Evolutionary conservation across 768 basidiomycete species (phyloP), one percentile per base, ranked within the genome.

Genomic region (Trametes cingulata): DNA sequence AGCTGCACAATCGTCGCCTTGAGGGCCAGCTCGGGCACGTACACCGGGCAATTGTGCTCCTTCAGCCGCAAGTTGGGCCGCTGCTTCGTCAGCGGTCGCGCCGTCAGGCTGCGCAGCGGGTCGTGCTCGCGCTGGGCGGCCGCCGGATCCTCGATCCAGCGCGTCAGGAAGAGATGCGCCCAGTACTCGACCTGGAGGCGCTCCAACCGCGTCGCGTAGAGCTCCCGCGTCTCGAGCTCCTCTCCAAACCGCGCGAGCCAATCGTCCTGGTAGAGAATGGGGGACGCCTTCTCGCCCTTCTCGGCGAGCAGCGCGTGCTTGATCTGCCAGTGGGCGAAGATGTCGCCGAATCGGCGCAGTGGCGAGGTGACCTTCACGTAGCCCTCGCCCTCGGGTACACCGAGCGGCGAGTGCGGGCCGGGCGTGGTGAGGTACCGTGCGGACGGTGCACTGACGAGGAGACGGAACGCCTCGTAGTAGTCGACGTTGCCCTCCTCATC

Each of bases 311-410:
- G 73, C 6, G 82, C 83, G 50, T 86, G 77, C 69, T 97, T 95
- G 73, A 99, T 85, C 72, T 98, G 95, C 93, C 95, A 99, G 74
- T 98, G 97, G 10, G 77, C 75, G 13, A 95, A 71, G 56, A 97
- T 71, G 72, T 99, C 97, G 36, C 75, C 73, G 72, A 85, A 97
- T 43, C 97, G 85, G 41, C 97, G 83, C 43, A 99, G 75, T 0
- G 97, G 97, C 6, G 90, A 93, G 9, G 97, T 98, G 9, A 82
- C 85, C 20, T 91, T 84, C 17, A 81, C 74, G 71, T 99, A 99
- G 3, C 95, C 95, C 63, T 89, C 88, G 41, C 83, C 83, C 2
- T 82, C 81, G 3, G 78, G 77, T n/a, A 92, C 71, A 0, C 89
- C 93, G 66, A 98, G 72, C 6, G 72, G 69, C 78, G 78, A 86